Evolutionary conservation across 768 basidiomycete genomes (phyloP).

Genomic region (Lentinula sp.): DNA sequence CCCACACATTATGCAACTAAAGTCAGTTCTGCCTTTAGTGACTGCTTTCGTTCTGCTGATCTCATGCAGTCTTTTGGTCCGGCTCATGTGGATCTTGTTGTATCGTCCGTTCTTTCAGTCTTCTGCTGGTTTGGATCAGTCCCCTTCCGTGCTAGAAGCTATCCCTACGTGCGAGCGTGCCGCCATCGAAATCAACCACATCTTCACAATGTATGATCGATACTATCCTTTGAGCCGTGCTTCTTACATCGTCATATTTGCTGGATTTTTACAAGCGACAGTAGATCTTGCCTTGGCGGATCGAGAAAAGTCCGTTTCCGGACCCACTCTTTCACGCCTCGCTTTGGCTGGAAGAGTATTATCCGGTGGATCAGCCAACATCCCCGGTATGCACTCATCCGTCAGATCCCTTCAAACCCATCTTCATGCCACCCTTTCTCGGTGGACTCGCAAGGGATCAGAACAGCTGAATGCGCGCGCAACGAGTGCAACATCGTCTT

Average conservation of each 20-base stretch:
- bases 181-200: conserved; percentile 4
- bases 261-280: conserved; percentile 8
- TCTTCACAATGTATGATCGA: conserved; percentile 6
- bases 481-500: neutral
- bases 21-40: conserved; percentile 1
- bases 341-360: conserved; percentile 7
- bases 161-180: conserved; percentile 3
- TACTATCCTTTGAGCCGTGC: conserved; percentile 6
- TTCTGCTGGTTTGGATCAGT: neutral
- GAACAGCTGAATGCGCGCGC: neutral
- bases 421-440: conserved; percentile 5
- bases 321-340: neutral
- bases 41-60: neutral
- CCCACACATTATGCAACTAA: conserved; percentile 8
- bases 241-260: conserved; percentile 8
- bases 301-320: neutral
- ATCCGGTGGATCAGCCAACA: neutral
- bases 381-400: conserved; percentile 8
- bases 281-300: conserved; percentile 5
- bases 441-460: neutral
- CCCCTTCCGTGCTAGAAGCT: conserved; percentile 1
- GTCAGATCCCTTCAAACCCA: neutral
- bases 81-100: conserved; percentile 8
- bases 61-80: conserved; percentile 6
- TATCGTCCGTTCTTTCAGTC: conserved; percentile 8